Conservation (phyloP, 2,329 filamentous ascomycete genomes). For the Tolypocladium guangdongense region DNA sequence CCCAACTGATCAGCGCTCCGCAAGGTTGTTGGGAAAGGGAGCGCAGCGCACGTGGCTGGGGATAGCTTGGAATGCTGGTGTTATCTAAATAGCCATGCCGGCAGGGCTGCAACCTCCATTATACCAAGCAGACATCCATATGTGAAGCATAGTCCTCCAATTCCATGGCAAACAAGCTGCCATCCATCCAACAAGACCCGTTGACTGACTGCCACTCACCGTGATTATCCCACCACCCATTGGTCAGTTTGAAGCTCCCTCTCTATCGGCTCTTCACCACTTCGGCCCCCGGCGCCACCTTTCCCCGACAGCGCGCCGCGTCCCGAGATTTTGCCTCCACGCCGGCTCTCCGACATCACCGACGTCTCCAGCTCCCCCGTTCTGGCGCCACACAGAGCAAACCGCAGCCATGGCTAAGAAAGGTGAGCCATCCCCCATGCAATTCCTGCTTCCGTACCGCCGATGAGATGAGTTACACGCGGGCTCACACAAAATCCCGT, state of each 20-base stretch:
- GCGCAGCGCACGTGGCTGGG: neutral
- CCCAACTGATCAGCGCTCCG: neutral
- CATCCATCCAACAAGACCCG: neutral
- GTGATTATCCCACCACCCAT: neutral
- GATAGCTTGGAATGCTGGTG: neutral
- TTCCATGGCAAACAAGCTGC: too few species aligned
- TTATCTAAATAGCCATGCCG: too few species aligned
- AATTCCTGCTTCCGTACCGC: neutral
- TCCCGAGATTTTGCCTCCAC: conserved; percentile 5
- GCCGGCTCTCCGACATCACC: conserved; percentile 1
- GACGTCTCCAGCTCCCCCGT: neutral
- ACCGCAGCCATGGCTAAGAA: conserved; percentile 14
- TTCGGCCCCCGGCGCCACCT: conserved; percentile 6
- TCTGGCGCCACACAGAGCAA: neutral
- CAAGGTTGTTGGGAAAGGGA: neutral
- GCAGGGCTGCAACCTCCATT: too few species aligned
- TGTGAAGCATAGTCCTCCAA: neutral
- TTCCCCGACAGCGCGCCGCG: conserved; percentile 3
- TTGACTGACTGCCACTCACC: neutral
- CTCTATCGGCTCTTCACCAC: neutral
- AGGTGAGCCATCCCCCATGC: conserved; percentile 4
- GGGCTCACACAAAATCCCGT: neutral
- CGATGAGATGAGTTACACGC: neutral
- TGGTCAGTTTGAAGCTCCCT: neutral
- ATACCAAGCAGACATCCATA: neutral